Evolutionary conservation across 257 asterid genomes (phyloP).

Genomic region (Avicennia marina): DNA sequence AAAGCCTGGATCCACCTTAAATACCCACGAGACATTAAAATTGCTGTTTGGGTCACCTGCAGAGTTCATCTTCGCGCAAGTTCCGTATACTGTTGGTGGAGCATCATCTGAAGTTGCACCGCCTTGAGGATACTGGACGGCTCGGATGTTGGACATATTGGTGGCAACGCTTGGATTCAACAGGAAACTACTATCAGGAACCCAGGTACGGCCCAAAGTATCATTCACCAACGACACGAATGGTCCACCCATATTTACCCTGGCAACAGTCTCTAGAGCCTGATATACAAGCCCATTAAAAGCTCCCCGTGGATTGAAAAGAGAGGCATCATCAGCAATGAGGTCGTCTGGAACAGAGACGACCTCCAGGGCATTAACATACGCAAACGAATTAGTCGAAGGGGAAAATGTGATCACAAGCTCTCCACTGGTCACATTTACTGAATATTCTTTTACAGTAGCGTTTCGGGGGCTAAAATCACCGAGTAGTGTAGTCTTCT

Average conservation of each 20-base stretch:
- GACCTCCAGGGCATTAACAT: conserved; percentile 64
- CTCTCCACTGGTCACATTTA: conserved; percentile 37
- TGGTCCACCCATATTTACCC: conserved; percentile 88
- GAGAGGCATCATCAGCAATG: conserved; percentile 50
- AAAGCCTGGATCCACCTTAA: conserved; percentile 51
- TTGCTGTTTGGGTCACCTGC: conserved; percentile 32
- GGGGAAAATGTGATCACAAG: conserved; percentile 48
- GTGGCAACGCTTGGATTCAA: conserved; percentile 23
- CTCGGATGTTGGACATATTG: conserved; percentile 23
- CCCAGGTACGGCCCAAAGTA: conserved; percentile 69
- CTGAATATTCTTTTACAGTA: conserved; percentile 45
- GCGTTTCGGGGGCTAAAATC: conserved; percentile 43
- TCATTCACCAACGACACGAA: conserved; percentile 46
- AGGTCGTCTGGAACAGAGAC: conserved; percentile 57
- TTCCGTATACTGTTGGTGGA: conserved; percentile 74
- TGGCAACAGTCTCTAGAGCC: conserved; percentile 57
- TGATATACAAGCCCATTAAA: conserved; percentile 39
- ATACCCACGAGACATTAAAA: conserved; percentile 71
- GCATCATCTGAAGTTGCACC: conserved; percentile 55
- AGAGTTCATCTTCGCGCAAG: conserved; percentile 54
- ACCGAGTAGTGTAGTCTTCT: conserved; percentile 35
- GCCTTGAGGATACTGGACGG: conserved; percentile 49
- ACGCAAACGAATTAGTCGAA: conserved; percentile 45
- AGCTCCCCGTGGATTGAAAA: conserved; percentile 32
- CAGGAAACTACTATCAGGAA: conserved; percentile 39